Base-by-base conservation (phyloP, 768 basidiomycete genomes). In the Leccinellum albellum region DNA sequence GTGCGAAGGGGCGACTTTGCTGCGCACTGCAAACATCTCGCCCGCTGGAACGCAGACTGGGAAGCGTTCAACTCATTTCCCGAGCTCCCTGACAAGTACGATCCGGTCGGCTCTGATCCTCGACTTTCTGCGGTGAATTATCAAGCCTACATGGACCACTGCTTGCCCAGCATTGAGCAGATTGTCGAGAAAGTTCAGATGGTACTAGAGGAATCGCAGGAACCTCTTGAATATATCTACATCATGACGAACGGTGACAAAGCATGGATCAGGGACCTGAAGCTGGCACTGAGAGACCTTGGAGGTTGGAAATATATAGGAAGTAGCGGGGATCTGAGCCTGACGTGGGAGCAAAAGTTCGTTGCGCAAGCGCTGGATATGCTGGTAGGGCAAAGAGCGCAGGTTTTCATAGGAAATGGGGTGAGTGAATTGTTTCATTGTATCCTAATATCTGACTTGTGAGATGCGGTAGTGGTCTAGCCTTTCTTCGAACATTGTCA, bases 341-440 rank as follows among this genome's bases (percentile, higher is more conserved):
- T 82, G 24, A 74, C 69, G 4, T 66, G 65, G 64, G 77, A 79
- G 60, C 76, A 82, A 62, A 65, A 66, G 52, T 77, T 72, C 46
- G 74, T 79, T n/a, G 69, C 69, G 0, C 77, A 79, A 62, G 77
- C 76, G 46, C 60, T 82, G 35, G 82, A 83, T 58, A 83, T 83
- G 79, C 66, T 75, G 12, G 71, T 82, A 40, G 79, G 76, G 2
- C 66, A 74, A 56, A 67, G 70, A 52, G 79, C 79, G 6, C 78
- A 81, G 53, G 71, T 76, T 24, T 78, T 83, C 63, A 67, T 82
- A 35, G 82, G 80, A 7, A 82, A 83, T 48, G 82, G 81, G 65
- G 79, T 79, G 55, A 63, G 79, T 66, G 6, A 8, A 47, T 40
- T 13, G n/a, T 9, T 54, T 49, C 3, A 8, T 31, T 21, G 4